Evolutionary conservation across 225 moss, liverwort and hornwort species (phyloP).

Genomic region (Neckera pumila): DNA sequence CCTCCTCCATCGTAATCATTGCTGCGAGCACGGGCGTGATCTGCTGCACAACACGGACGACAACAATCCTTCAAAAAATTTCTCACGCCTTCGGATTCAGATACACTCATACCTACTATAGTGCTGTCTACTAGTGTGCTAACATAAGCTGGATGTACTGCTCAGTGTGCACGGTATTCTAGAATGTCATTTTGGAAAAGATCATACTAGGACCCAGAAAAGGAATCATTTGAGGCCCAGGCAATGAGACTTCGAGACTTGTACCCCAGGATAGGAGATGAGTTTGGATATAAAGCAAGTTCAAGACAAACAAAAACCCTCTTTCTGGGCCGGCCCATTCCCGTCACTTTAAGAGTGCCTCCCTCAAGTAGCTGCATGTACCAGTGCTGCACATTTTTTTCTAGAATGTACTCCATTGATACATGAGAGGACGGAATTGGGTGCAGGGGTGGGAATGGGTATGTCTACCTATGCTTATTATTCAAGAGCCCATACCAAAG

Average conservation of each 20-base stretch:
- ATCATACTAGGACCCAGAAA: background rate
- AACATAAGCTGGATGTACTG: background rate
- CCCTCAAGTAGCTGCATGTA: background rate
- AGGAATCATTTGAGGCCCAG: background rate
- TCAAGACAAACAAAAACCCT: background rate
- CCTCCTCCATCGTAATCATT: constrained; percentile 23
- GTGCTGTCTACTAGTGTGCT: background rate
- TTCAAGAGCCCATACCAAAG: background rate
- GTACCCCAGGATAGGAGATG: background rate
- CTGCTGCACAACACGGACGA: background rate
- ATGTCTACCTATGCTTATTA: background rate
- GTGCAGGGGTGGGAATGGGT: background rate
- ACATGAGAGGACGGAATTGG: background rate
- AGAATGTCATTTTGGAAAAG: no score
- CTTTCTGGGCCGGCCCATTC: background rate
- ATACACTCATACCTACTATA: background rate
- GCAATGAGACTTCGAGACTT: background rate
- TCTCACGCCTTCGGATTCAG: background rate
- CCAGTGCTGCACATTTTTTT: background rate
- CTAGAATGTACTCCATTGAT: background rate
- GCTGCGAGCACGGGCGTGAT: background rate
- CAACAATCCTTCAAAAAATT: background rate
- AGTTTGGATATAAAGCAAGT: background rate
- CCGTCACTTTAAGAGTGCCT: background rate
- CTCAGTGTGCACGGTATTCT: background rate